Evolutionary conservation across 495 filamentous ascomycete species (phyloP).

Genomic region (Bathelium albidoporum): DNA sequence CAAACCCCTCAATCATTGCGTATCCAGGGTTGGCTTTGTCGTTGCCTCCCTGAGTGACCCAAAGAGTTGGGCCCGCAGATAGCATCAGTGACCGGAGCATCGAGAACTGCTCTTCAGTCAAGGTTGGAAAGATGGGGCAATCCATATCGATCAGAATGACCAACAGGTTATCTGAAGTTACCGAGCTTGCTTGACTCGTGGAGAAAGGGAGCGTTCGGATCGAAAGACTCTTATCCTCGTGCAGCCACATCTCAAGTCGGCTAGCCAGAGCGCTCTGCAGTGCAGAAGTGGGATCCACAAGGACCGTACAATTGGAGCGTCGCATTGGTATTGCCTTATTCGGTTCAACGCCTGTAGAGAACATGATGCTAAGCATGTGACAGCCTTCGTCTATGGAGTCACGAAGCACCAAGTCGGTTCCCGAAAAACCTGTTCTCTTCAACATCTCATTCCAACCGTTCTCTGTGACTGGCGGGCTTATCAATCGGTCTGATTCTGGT

Average conservation of each 20-base stretch:
- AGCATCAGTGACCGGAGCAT: not conserved
- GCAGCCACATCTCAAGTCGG: not conserved
- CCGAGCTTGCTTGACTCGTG: not conserved
- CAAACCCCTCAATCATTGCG: not conserved
- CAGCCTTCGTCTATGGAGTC: not conserved
- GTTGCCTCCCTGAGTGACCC: not conserved
- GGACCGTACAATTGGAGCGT: not conserved
- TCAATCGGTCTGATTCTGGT: not conserved
- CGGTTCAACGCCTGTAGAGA: not conserved
- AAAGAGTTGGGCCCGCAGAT: not conserved
- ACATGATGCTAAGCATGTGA: not conserved
- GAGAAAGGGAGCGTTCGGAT: not conserved
- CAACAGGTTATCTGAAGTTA: not conserved
- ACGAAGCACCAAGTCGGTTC: not conserved
- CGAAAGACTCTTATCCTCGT: not conserved
- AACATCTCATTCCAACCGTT: not conserved
- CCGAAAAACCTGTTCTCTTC: not conserved
- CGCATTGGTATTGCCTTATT: not conserved
- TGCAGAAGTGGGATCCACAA: not conserved
- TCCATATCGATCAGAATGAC: not conserved
- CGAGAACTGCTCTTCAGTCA: not conserved
- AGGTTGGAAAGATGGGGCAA: not conserved
- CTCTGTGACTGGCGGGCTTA: not conserved
- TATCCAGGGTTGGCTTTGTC: not conserved
- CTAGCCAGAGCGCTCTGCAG: not conserved